Conservation (phyloP, 352 stramenopile genomes). For the Phytophthora syringae region DNA sequence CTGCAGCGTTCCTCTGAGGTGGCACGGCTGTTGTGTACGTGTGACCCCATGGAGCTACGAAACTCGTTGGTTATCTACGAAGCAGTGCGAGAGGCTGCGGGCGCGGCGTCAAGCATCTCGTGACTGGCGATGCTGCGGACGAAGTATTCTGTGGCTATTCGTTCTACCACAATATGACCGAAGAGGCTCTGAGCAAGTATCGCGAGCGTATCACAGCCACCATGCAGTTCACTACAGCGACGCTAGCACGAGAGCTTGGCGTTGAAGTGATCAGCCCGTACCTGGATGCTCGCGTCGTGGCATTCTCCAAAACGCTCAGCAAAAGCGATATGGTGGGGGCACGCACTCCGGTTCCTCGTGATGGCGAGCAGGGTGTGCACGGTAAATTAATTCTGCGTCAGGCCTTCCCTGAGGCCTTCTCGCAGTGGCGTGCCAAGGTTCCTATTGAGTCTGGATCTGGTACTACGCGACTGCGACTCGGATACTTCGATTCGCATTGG, state of each 20-base stretch:
- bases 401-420: slow-evolving; percentile 83
- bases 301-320: slow-evolving; percentile 66
- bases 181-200: slow-evolving; percentile 67
- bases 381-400: slow-evolving; percentile 89
- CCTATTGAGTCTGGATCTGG: slow-evolving; percentile 88
- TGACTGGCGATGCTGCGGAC: slow-evolving; percentile 88
- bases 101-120: slow-evolving; percentile 61
- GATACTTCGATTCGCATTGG: slow-evolving; percentile 65
- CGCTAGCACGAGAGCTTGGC: slow-evolving; percentile 62
- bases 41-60: slow-evolving; percentile 88
- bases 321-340: slow-evolving; percentile 74
- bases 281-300: slow-evolving; percentile 68
- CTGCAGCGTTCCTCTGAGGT: slow-evolving; percentile 46
- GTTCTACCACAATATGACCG: slow-evolving; percentile 79
- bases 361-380: slow-evolving; percentile 48
- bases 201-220: slow-evolving; percentile 74
- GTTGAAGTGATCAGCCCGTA: slow-evolving; percentile 84
- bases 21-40: slow-evolving; percentile 66
- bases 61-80: slow-evolving; percentile 89
- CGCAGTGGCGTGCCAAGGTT: slow-evolving; percentile 88
- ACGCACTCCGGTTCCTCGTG: slow-evolving; percentile 60
- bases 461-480: slow-evolving; percentile 69
- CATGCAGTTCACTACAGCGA: slow-evolving; percentile 86
- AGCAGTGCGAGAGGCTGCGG: slow-evolving; percentile 59
- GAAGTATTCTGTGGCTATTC: slow-evolving; percentile 90